Percentiles rank a stretch among this genome's conserved stretches.
These are phyloP conservation scores for Colletotrichum noveboracense DNA, from an alignment of 2,329 filamentous ascomycete species.

Conservation along the genomic window DNA sequence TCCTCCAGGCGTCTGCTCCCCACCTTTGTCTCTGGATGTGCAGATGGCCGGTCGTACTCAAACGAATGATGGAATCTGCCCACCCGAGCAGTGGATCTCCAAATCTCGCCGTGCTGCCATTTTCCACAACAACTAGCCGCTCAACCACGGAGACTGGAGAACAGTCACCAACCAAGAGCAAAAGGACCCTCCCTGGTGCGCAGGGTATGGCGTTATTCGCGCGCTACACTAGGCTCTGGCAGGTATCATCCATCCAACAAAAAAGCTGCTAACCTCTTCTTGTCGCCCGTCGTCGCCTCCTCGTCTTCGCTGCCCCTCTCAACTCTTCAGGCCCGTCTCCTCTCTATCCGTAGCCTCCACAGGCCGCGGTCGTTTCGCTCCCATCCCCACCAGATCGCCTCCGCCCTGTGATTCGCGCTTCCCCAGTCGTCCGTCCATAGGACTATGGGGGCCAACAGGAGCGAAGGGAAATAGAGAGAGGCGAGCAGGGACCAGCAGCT, in stretches of 20 bases:
- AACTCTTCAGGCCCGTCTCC: not conserved
- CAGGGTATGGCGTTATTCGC: slow-evolving; percentile 23
- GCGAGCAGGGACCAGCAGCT: slow-evolving; percentile 12
- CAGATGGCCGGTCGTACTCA: slow-evolving; percentile 19
- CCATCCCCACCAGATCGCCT: slow-evolving; percentile 20
- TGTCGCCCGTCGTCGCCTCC: not conserved
- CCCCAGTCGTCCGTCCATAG: slow-evolving; percentile 17
- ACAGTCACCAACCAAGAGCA: slow-evolving; percentile 17
- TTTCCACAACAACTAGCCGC: slow-evolving; percentile 21
- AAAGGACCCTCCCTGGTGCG: slow-evolving; percentile 13
- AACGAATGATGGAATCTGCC: slow-evolving; percentile 22
- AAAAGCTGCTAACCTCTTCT: slow-evolving; percentile 9
- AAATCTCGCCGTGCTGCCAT: slow-evolving; percentile 22
- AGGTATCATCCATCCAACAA: slow-evolving; percentile 1
- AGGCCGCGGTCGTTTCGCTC: slow-evolving; percentile 16
- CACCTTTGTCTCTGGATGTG: slow-evolving; percentile 20
- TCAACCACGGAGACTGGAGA: slow-evolving; percentile 19
- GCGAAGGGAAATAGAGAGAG: not conserved
- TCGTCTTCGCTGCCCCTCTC: slow-evolving; percentile 8
- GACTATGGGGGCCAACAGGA: slow-evolving; percentile 12
- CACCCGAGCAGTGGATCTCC: slow-evolving; percentile 18
- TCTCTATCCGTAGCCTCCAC: slow-evolving; percentile 12
- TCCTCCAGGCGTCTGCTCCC: slow-evolving; percentile 12
- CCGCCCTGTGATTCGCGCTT: slow-evolving; percentile 20
- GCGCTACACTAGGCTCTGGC: slow-evolving; percentile 16